These are phyloP conservation scores for Cladosporium sp. DNA, from an alignment of 2,329 filamentous ascomycete species.

Conservation along the genomic window DNA sequence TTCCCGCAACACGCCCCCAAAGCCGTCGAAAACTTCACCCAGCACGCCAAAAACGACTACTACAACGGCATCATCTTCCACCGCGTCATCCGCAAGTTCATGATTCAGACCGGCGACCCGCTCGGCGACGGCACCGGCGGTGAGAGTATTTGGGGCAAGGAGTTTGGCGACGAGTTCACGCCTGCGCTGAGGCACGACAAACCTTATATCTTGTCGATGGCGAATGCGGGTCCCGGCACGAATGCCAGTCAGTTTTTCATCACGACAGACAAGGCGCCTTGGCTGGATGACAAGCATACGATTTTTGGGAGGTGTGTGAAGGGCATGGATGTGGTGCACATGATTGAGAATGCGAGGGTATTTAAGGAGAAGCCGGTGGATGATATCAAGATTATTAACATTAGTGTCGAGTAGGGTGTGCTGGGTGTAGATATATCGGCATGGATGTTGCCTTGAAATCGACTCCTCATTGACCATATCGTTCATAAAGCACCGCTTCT, in stretches of 20 bases:
- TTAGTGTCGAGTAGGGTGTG: constrained; percentile 43
- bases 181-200: constrained; percentile 83
- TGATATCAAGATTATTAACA: constrained; percentile 96
- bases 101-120: constrained; percentile 90
- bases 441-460: not conserved
- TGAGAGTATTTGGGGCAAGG: constrained; percentile 87
- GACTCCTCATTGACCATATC: not conserved
- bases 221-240: constrained; percentile 91
- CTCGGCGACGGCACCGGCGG: constrained; percentile 86
- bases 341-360: constrained; percentile 87
- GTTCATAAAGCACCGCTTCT: not conserved
- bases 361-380: constrained; percentile 93
- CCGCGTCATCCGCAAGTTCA: constrained; percentile 94
- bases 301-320: constrained; percentile 90
- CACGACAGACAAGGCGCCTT: constrained; percentile 94
- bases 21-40: constrained; percentile 96
- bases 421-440: not conserved
- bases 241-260: constrained; percentile 99
- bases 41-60: constrained; percentile 83
- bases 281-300: constrained; percentile 95
- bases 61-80: constrained; percentile 99
- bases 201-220: constrained; percentile 95
- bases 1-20: constrained; percentile 93
- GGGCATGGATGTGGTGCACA: constrained; percentile 90
- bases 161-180: constrained; percentile 93